Percentiles rank a stretch among this genome's conserved stretches.
These are phyloP conservation scores for Coriolopsis trogii DNA, from an alignment of 1,284 basidiomycete species.

Conservation along the genomic window DNA sequence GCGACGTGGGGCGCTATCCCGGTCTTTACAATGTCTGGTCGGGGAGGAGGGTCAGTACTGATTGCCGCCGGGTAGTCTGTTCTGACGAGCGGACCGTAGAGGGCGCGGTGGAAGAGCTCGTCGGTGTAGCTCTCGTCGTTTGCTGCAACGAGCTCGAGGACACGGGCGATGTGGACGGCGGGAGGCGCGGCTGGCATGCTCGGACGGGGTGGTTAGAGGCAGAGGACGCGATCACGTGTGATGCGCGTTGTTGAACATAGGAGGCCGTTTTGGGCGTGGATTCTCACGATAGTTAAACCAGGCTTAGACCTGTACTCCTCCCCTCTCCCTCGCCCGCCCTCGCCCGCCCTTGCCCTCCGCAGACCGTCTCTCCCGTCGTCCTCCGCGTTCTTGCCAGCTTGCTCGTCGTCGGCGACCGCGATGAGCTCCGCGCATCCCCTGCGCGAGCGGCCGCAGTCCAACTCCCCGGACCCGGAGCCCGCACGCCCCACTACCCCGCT, in stretches of 20 bases:
- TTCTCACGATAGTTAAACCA: constrained; percentile 22
- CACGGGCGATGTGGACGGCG: neutral
- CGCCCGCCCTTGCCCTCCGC: constrained; percentile 4
- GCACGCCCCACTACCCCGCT: constrained; percentile 52
- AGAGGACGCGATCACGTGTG: constrained; percentile 24
- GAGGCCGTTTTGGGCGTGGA: neutral
- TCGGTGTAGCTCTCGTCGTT: constrained; percentile 1
- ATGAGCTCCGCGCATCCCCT: constrained; percentile 43
- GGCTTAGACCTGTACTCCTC: no score
- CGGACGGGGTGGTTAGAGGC: neutral
- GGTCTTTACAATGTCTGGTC: no score
- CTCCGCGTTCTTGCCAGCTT: constrained; percentile 8
- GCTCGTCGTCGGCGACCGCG: constrained; percentile 22
- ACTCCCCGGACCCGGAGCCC: constrained; percentile 54
- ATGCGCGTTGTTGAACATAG: constrained; percentile 23
- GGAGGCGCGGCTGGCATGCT: neutral
- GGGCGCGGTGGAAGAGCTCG: neutral
- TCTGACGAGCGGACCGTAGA: constrained; percentile 11
- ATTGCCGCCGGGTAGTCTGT: neutral
- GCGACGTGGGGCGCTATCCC: neutral
- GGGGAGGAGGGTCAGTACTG: no score
- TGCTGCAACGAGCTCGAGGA: neutral
- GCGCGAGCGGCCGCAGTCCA: constrained; percentile 63
- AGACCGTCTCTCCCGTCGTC: constrained; percentile 8
- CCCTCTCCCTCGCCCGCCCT: no score